A percentile compares a stretch with the other conserved stretches of the same genome.
Evolutionary conservation across 2,329 filamentous ascomycete species (phyloP).

Genomic region (Fusarium coicis): DNA sequence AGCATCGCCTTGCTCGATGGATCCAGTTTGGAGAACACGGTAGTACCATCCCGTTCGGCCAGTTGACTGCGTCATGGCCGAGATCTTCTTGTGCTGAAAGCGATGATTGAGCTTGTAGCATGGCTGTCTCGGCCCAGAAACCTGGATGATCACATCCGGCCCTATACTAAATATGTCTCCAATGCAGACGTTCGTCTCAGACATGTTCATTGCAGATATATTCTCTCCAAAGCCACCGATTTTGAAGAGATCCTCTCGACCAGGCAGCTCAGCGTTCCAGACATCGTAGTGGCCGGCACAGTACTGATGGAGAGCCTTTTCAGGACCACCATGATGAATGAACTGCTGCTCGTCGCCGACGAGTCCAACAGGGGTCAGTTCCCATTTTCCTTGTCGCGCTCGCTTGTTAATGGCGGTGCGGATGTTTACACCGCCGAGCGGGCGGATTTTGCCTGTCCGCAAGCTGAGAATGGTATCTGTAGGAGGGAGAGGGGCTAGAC

Average conservation of each 20-base stretch:
- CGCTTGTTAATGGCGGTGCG: constrained; percentile 35
- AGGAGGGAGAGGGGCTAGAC: constrained; percentile 23
- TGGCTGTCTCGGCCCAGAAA: constrained; percentile 30
- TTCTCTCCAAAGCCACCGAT: constrained; percentile 35
- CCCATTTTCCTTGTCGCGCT: constrained; percentile 17
- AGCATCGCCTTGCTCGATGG: constrained; percentile 5
- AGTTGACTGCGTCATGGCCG: constrained; percentile 13
- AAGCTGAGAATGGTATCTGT: constrained; percentile 29
- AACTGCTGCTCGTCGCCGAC: constrained; percentile 31
- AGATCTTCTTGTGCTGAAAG: constrained; percentile 32
- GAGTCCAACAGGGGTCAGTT: constrained; percentile 19
- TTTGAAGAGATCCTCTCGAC: constrained; percentile 21
- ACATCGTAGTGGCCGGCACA: constrained; percentile 24
- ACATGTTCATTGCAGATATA: constrained; percentile 19
- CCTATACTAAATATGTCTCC: constrained; percentile 28
- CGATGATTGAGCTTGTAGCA: constrained; percentile 38
- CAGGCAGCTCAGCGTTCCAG: constrained; percentile 29
- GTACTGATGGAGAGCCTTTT: constrained; percentile 35
- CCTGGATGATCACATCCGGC: constrained; percentile 19
- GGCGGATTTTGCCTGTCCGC: constrained; percentile 28
- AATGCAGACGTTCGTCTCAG: constrained; percentile 33
- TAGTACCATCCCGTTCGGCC: constrained; percentile 35
- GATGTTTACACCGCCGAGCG: constrained; percentile 26
- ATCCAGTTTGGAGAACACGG: constrained; percentile 20
- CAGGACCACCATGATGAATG: constrained; percentile 25